Evolutionary conservation across 768 basidiomycete species (phyloP).

Genomic region (Amyloporia xantha): DNA sequence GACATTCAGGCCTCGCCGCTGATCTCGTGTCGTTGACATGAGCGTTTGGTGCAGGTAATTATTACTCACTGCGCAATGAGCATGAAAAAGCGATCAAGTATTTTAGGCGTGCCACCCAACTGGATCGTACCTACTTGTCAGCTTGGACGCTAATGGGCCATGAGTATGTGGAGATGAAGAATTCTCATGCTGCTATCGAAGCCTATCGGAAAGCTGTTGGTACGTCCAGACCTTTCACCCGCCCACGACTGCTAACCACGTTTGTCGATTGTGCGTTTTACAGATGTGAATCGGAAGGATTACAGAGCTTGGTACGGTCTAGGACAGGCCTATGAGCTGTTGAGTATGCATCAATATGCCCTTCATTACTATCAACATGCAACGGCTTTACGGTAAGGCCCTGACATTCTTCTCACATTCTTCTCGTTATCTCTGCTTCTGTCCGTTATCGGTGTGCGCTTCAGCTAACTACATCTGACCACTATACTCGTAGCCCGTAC

Average conservation of each 20-base stretch:
- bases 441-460: neutral
- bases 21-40: no score
- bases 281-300: slow-evolving; percentile 95
- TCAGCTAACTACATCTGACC: neutral
- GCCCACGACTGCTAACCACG: neutral
- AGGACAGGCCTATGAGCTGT: slow-evolving; percentile 93
- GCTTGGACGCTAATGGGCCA: slow-evolving; percentile 99
- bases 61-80: slow-evolving; percentile 88
- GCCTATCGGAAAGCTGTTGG: slow-evolving; percentile 94
- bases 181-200: slow-evolving; percentile 97
- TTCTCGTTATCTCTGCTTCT: slow-evolving; percentile 1
- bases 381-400: slow-evolving; percentile 73
- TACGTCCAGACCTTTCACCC: slow-evolving; percentile 29
- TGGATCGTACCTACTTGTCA: slow-evolving; percentile 90
- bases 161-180: slow-evolving; percentile 98
- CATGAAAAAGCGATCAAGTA: slow-evolving; percentile 96
- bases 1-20: neutral
- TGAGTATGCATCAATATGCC: slow-evolving; percentile 96
- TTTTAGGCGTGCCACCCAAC: slow-evolving; percentile 89
- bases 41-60: slow-evolving; percentile 71
- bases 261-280: slow-evolving; percentile 3
- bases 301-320: slow-evolving; percentile 98
- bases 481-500: slow-evolving; percentile 59
- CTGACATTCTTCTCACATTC: neutral
- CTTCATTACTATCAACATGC: slow-evolving; percentile 96